Conservation (phyloP, 305 asterid species). For the Plantago lanceolata region DNA sequence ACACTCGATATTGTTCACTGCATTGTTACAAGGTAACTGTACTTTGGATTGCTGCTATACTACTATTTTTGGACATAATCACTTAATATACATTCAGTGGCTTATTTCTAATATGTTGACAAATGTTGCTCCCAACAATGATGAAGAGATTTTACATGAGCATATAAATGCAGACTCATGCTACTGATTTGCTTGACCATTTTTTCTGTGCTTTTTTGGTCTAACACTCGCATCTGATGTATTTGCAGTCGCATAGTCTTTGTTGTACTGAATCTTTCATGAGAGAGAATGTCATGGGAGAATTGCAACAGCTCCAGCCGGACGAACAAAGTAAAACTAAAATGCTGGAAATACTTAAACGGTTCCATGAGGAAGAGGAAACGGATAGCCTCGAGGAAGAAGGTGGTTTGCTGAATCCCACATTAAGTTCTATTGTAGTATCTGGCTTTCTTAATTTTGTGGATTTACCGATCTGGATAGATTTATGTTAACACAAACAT, state of each 20-base stretch:
- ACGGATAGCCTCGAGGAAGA: constrained; percentile 43
- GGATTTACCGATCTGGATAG: too few species aligned
- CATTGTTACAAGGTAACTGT: constrained; percentile 77
- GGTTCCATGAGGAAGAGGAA: constrained; percentile 69
- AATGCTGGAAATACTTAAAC: constrained; percentile 78
- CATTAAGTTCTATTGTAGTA: not conserved
- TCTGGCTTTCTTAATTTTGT: constrained; percentile 3
- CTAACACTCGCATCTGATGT: constrained; percentile 17
- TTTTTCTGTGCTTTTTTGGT: not conserved
- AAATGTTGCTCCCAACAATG: not conserved
- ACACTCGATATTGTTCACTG: constrained; percentile 78
- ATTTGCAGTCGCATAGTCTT: constrained; percentile 71
- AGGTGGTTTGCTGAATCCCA: constrained; percentile 41
- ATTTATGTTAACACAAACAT: too few species aligned
- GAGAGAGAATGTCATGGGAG: constrained; percentile 79
- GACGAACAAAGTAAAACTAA: constrained; percentile 51
- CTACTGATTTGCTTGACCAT: constrained; percentile 11
- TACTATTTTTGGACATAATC: not conserved
- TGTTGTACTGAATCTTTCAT: constrained; percentile 83
- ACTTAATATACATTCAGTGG: constrained; percentile 5
- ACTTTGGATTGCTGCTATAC: not conserved
- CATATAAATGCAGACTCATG: not conserved
- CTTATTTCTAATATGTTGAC: not conserved
- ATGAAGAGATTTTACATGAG: constrained; percentile 1
- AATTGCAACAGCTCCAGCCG: constrained; percentile 55